Evolutionary conservation across 2,329 filamentous ascomycete species (phyloP).

Genomic region (Phoma sp.): DNA sequence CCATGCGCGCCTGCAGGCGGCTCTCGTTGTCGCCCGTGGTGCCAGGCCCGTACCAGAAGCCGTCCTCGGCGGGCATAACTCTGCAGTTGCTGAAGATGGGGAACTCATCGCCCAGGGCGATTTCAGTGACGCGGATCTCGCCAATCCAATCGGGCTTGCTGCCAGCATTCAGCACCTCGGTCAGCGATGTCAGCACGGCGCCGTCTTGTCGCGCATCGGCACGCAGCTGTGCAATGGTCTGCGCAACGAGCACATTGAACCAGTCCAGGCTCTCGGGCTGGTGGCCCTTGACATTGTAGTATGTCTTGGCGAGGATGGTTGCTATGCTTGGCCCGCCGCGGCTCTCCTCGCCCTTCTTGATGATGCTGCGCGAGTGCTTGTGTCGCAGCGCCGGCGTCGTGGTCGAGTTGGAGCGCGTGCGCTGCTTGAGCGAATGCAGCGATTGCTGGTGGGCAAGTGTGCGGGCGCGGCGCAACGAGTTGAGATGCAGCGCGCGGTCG

Average conservation of each 20-base stretch:
- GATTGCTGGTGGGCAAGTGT: constrained; percentile 69
- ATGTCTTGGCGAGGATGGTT: constrained; percentile 93
- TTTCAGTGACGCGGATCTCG: constrained; percentile 90
- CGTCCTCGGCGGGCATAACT: constrained; percentile 88
- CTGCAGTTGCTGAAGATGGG: constrained; percentile 98
- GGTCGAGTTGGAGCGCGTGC: constrained; percentile 44
- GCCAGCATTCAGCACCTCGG: constrained; percentile 83
- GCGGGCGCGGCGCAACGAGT: constrained; percentile 73
- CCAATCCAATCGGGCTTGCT: constrained; percentile 90
- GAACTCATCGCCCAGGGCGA: constrained; percentile 94
- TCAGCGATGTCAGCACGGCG: constrained; percentile 84
- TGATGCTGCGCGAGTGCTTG: constrained; percentile 47
- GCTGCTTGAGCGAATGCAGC: constrained; percentile 34
- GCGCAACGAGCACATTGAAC: constrained; percentile 97
- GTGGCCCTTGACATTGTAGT: constrained; percentile 94
- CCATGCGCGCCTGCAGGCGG: constrained; percentile 90
- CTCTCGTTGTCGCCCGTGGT: constrained; percentile 67
- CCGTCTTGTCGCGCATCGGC: constrained; percentile 92
- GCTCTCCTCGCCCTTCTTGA: constrained; percentile 52
- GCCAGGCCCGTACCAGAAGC: constrained; percentile 54
- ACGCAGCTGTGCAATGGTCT: constrained; percentile 94
- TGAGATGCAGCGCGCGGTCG: constrained; percentile 75
- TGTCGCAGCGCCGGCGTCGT: constrained; percentile 40
- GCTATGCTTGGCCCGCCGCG: constrained; percentile 79
- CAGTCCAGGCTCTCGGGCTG: constrained; percentile 97